Evolutionary conservation across 1,139 yeast genomes (phyloP), one percentile per base, ranked within the genome.

Genomic region (Arxiozyma slooffiae): DNA sequence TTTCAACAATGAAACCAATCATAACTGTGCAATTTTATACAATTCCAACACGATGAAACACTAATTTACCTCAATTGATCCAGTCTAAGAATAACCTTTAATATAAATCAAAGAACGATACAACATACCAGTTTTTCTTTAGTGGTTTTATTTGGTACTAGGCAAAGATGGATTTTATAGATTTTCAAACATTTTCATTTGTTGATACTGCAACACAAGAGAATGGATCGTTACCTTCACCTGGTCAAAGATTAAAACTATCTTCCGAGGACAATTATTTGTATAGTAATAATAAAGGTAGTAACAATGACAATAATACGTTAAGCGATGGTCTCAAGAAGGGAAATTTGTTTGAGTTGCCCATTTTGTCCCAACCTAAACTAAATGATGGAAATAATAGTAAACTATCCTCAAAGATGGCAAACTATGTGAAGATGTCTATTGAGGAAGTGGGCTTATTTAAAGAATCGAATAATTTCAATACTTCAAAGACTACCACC

Each of bases 111-210:
- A 11, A 11, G 6, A 6, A n/a, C 11, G 6, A 30, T n/a, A 30
- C 3, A 30, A 30, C n/a, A 30, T n/a, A 30, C 14, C 7, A 16
- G 11, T 30, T 30, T 30, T 26, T 8, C 11, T 26, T 26, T 26
- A 5, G 11, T 30, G 11, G 11, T 30, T 8, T 30, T 30, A 2
- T 4, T 14, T 30, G 36, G 14, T 30, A 14, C 23, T 4, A 24
- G 26, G 16, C 38, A 26, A 38, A 16, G 26, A 64, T 64, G 68
- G 68, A 64, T 47, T 64, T 62, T 38, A 51, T 64, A 17, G 66
- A 64, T 44, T 64, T 58, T 34, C 65, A 63, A 36, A 55, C 64
- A 6, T 61, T 56, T 44, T 53, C 60, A 8, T 56, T 53, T 3
- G 53, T 50, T 18, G 59, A 59, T 30, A 44, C 54, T 8, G 38